These are phyloP conservation scores for Lipomyces orientalis DNA, from an alignment of 805 yeast species.

Conservation along the genomic window DNA sequence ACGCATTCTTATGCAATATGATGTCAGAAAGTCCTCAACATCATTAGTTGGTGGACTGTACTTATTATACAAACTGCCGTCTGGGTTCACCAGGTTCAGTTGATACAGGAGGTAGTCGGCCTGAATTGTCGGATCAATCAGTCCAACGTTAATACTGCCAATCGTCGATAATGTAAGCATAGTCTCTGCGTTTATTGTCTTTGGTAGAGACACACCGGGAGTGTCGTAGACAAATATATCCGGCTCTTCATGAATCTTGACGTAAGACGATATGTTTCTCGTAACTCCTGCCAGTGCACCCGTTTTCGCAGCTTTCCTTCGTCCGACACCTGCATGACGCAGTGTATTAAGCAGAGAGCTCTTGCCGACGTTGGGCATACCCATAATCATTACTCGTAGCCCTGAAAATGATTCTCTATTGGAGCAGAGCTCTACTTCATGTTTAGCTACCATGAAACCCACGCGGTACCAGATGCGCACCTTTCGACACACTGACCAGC, in stretches of 20 bases:
- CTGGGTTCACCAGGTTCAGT: slow-evolving; percentile 55
- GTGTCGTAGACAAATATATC: slow-evolving; percentile 80
- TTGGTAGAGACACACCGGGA: slow-evolving; percentile 90
- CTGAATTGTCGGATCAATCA: slow-evolving; percentile 81
- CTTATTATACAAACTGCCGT: slow-evolving; percentile 52
- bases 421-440: background rate
- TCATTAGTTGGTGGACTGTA: slow-evolving; percentile 72
- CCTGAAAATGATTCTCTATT: slow-evolving; percentile 77
- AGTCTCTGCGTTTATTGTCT: slow-evolving; percentile 63
- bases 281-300: slow-evolving; percentile 95
- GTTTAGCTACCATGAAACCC: background rate
- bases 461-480: slow-evolving; percentile 39
- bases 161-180: slow-evolving; percentile 77
- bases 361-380: slow-evolving; percentile 99
- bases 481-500: slow-evolving; percentile 57
- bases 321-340: slow-evolving; percentile 52
- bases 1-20: slow-evolving; percentile 38
- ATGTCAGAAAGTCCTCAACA: slow-evolving; percentile 59
- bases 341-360: slow-evolving; percentile 82
- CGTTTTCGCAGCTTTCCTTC: slow-evolving; percentile 75
- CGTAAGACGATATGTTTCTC: slow-evolving; percentile 73
- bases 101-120: slow-evolving; percentile 83
- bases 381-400: slow-evolving; percentile 73
- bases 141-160: slow-evolving; percentile 71
- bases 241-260: slow-evolving; percentile 65